These are phyloP conservation scores for Amyloporia xantha DNA, from an alignment of 768 basidiomycete species.

Conservation along the genomic window DNA sequence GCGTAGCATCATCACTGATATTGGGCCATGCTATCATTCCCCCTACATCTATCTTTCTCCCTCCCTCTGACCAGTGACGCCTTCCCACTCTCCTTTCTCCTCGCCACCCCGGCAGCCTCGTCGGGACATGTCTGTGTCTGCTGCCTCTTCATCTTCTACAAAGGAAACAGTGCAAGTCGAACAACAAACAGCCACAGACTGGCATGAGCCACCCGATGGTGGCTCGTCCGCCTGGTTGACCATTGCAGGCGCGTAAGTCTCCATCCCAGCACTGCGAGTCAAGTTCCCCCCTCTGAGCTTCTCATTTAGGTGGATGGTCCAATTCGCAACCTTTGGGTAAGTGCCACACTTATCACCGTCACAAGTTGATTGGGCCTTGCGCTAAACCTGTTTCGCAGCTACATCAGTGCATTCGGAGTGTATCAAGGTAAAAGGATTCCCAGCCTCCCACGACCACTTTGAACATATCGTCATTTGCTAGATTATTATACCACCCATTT, in stretches of 20 bases:
- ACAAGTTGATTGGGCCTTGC: no score
- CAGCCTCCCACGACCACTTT: not conserved
- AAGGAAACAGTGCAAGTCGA: not conserved
- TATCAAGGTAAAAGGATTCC: constrained; percentile 18
- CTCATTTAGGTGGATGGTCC: constrained; percentile 17
- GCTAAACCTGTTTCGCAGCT: constrained; percentile 6
- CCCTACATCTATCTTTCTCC: not conserved
- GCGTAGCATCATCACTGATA: not conserved
- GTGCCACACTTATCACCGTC: not conserved
- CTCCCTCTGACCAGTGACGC: not conserved
- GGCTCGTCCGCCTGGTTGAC: constrained; percentile 15
- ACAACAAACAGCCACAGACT: not conserved
- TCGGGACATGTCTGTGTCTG: constrained; percentile 4
- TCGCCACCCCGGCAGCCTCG: not conserved
- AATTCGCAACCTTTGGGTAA: constrained; percentile 20
- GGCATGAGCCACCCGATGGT: constrained; percentile 9
- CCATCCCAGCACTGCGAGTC: not conserved
- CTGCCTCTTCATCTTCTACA: constrained; percentile 3
- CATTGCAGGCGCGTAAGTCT: constrained; percentile 19
- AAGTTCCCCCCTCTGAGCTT: not conserved
- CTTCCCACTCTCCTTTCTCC: not conserved
- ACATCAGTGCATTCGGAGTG: constrained; percentile 23
- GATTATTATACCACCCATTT: constrained; percentile 15
- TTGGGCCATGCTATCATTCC: not conserved
- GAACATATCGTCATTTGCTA: not conserved